phyloP scores from a whole-genome alignment of 2,329 filamentous ascomycete species.

The Pezicula carpinea region DNA sequence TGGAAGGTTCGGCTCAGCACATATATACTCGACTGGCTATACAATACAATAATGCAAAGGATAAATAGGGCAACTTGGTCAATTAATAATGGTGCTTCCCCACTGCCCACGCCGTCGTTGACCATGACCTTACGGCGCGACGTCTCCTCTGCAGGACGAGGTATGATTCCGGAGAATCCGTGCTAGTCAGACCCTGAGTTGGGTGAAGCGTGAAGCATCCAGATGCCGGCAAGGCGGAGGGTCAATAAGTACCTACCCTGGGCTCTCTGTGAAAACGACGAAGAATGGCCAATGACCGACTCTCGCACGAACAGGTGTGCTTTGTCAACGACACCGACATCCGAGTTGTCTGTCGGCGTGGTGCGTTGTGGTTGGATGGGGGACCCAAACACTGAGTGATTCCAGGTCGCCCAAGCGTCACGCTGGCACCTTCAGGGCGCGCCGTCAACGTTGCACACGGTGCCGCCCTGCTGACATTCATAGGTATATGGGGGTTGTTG shows the following conservation, averaged over 20 bases:
- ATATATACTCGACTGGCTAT: not conserved
- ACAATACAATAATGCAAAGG: not conserved
- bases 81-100: not conserved
- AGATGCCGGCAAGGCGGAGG: no score
- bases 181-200: no score
- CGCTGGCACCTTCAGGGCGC: not conserved
- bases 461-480: no score
- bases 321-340: not conserved
- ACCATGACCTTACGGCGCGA: not conserved
- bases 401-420: not conserved
- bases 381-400: not conserved
- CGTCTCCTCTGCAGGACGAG: no score
- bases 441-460: not conserved
- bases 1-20: not conserved
- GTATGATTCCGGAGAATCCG: no score
- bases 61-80: not conserved
- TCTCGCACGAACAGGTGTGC: not conserved
- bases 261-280: not conserved
- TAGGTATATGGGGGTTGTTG: no score
- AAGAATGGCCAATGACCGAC: not conserved
- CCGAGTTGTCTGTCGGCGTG: not conserved
- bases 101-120: not conserved
- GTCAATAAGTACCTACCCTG: no score
- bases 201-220: no score
- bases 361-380: not conserved